Evolutionary conservation across 192 early-diverging fungal species (phyloP).

Genomic region (Rhizophagus clarus): DNA sequence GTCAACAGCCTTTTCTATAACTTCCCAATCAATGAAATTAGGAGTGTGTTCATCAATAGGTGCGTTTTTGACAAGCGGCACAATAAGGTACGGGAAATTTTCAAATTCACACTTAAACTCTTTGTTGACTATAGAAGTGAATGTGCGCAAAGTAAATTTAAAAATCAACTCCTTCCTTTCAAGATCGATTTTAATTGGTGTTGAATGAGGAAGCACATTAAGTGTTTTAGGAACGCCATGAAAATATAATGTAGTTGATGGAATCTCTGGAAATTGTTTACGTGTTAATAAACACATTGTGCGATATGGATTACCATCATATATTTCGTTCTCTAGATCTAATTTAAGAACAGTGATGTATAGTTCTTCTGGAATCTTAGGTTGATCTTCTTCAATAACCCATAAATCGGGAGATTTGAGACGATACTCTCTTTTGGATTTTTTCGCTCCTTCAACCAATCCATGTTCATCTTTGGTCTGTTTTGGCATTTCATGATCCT

Average conservation of each 20-base stretch:
- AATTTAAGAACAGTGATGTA: conserved; percentile 42
- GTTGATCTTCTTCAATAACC: conserved; percentile 12
- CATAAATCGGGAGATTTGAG: conserved; percentile 43
- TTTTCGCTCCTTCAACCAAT: conserved; percentile 23
- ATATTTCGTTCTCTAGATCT: conserved; percentile 25
- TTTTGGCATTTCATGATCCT: conserved; percentile 25
- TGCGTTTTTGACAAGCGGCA: conserved; percentile 45
- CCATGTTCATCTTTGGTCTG: conserved; percentile 11
- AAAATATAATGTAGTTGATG: conserved; percentile 40
- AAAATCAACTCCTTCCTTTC: conserved; percentile 48
- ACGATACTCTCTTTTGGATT: conserved; percentile 35
- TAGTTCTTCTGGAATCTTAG: conserved; percentile 15
- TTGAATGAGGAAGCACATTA: conserved; percentile 25
- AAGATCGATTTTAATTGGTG: conserved; percentile 31
- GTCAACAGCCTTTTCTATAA: conserved; percentile 33
- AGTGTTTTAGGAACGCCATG: conserved; percentile 32
- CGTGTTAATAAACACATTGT: conserved; percentile 48
- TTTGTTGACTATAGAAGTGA: conserved; percentile 50
- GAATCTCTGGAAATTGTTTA: conserved; percentile 41
- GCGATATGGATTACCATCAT: conserved; percentile 41
- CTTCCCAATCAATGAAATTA: conserved; percentile 51
- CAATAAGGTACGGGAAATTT: conserved; percentile 57
- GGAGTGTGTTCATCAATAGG: conserved; percentile 41
- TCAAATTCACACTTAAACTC: conserved; percentile 51
- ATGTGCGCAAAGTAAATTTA: conserved; percentile 55